Percentiles rank a stretch among this genome's conserved stretches.
Conservation (phyloP, 352 stramenopile species). For the Globisporangium heterothallicum region DNA sequence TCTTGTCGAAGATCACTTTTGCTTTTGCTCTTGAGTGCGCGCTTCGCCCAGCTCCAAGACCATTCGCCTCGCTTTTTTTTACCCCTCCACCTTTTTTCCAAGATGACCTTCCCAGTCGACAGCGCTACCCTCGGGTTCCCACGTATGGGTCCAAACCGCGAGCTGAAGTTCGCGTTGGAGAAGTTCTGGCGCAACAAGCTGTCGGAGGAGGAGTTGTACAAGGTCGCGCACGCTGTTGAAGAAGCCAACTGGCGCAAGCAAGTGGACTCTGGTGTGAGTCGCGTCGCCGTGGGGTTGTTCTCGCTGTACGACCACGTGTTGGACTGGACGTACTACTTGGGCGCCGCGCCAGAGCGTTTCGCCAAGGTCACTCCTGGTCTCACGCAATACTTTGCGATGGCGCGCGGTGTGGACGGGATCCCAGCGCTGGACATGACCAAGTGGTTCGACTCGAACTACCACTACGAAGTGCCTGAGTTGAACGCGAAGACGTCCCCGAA, state of each 20-base stretch:
- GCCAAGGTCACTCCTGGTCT: constrained; percentile 48
- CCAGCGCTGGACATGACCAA: constrained; percentile 92
- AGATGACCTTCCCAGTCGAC: constrained; percentile 46
- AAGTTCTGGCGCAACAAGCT: constrained; percentile 90
- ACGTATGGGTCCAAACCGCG: constrained; percentile 89
- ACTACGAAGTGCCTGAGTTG: constrained; percentile 93
- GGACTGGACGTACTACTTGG: constrained; percentile 83
- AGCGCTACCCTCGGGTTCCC: constrained; percentile 87
- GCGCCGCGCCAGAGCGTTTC: constrained; percentile 75
- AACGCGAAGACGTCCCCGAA: constrained; percentile 58
- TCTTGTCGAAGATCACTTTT: constrained; percentile 32
- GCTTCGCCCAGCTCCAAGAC: constrained; percentile 24
- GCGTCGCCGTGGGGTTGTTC: constrained; percentile 85
- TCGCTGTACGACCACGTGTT: constrained; percentile 92
- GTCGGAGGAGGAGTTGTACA: constrained; percentile 72
- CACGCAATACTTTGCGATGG: constrained; percentile 89
- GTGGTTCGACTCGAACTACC: constrained; percentile 95
- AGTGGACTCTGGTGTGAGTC: constrained; percentile 61
- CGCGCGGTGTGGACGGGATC: constrained; percentile 85
- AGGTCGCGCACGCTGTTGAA: constrained; percentile 70
- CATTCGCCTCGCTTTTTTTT: constrained; percentile 22
- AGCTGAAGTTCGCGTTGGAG: constrained; percentile 93
- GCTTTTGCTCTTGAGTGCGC: constrained; percentile 43
- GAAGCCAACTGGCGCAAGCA: constrained; percentile 85
- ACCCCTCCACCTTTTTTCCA: constrained; percentile 8